Evolutionary conservation across 371 early-diverging fungal genomes (phyloP).

Genomic region (Rhizopus sp.): DNA sequence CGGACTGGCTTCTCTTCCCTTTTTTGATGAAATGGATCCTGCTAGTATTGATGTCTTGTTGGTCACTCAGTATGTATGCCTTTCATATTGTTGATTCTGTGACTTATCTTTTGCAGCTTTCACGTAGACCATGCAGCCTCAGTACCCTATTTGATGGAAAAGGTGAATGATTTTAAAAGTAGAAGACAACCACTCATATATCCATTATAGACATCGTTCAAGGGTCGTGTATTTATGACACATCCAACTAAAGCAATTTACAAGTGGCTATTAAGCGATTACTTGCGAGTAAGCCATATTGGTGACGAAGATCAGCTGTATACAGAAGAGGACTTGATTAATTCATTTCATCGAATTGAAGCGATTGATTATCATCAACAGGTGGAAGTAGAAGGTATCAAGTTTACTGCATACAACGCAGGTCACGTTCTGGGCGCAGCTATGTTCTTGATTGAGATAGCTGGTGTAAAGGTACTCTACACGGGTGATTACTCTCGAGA

Average conservation of each 20-base stretch:
- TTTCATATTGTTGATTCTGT: constrained; percentile 3
- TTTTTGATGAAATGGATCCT: constrained; percentile 98
- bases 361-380: constrained; percentile 98
- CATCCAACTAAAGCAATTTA: constrained; percentile 99
- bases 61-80: constrained; percentile 85
- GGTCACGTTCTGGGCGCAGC: constrained; percentile 99
- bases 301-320: constrained; percentile 93
- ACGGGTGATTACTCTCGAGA: constrained; percentile 99
- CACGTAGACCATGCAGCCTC: constrained; percentile 99
- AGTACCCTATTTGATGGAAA: constrained; percentile 98
- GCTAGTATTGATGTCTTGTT: constrained; percentile 92
- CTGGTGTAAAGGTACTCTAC: constrained; percentile 94
- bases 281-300: constrained; percentile 90
- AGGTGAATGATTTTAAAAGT: constrained; percentile 50
- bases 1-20: constrained; percentile 97
- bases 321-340: constrained; percentile 92
- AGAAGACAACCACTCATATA: neutral
- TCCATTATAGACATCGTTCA: constrained; percentile 84
- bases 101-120: constrained; percentile 65
- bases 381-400: constrained; percentile 95
- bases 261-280: constrained; percentile 98
- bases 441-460: constrained; percentile 99
- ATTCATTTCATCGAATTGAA: constrained; percentile 95
- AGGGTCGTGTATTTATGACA: constrained; percentile 99
- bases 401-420: constrained; percentile 97